phyloP scores from a whole-genome alignment of 1,139 yeast species.

The Yamadazyma sp. region DNA sequence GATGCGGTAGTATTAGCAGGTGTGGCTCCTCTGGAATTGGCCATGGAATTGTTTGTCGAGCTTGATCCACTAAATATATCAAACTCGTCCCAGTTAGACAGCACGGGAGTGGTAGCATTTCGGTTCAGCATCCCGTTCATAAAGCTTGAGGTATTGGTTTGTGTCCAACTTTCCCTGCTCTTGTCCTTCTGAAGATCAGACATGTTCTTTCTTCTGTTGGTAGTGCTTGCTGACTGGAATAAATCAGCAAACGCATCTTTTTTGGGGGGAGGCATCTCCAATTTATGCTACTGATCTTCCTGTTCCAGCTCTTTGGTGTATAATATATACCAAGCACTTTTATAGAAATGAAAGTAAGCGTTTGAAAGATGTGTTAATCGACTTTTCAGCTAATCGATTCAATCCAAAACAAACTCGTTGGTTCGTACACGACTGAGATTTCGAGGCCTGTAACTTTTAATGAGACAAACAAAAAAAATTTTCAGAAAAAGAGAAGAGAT shows the following conservation, averaged over 20 bases:
- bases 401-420: conserved; percentile 1
- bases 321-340: too few species aligned
- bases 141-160: neutral
- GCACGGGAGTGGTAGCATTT: neutral
- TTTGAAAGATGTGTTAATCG: neutral
- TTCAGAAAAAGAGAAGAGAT: conserved; percentile 3
- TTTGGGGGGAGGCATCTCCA: conserved; percentile 30
- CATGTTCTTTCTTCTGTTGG: conserved; percentile 12
- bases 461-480: conserved; percentile 6
- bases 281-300: neutral
- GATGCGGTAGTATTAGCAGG: neutral
- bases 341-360: neutral
- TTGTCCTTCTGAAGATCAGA: conserved; percentile 14
- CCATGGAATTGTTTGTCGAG: conserved; percentile 1
- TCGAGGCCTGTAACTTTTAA: neutral
- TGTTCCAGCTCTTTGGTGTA: too few species aligned
- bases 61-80: conserved; percentile 13
- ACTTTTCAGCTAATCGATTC: neutral
- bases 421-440: conserved; percentile 5
- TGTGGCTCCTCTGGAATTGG: neutral
- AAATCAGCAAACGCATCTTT: conserved; percentile 51
- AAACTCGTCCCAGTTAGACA: conserved; percentile 13
- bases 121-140: neutral
- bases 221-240: conserved; percentile 35
- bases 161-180: neutral